Evolutionary conservation across 164 flowering plant species (phyloP), one percentile per base, ranked within the genome.

Genomic region (Euptelea pleiosperma): DNA sequence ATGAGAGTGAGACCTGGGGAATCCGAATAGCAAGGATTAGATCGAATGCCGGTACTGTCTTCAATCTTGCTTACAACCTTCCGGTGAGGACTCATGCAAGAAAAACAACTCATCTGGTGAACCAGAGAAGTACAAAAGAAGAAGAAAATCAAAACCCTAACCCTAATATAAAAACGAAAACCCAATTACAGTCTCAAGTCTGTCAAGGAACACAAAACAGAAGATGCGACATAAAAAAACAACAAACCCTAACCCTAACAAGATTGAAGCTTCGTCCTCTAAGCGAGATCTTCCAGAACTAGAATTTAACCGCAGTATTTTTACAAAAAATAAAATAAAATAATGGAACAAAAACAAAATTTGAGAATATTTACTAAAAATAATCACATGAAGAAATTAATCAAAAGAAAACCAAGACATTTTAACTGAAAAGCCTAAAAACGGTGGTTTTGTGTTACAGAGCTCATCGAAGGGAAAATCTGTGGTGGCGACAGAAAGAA

Each of bases 71-170:
- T 31, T 6, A 19, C 49, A 11, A 60, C 70, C 60, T 48, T 66
- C 24, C 43, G 49, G 21, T 55, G 64, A 46, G 64, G 65, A 24
- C 56, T 22, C 3, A 60, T 39, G 36, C 65, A 66, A 39, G 60
- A 16, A 39, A 66, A 55, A 42, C 70, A 66, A 16, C 70, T 48
- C 70, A 66, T 66, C 57, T 18, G 41, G 24, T 11, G 12, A 34
- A 34, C 40, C 8, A 21, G 25, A 52, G 26, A 35, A 35, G 18
- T 37, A 24, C 41, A 9, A 33, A 52, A 52, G 2, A 21, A 28
- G 28, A 52, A 52, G 21, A n/a, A n/a, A n/a, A n/a, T n/a, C 53
- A 9, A 28, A 15, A 49, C 35, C 19, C 35, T 49, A 18, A 28
- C n/a, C 55, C 55, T 18, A 18, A 52, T 11, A 24, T 10, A 15